Conservation (phyloP, 2,329 filamentous ascomycete genomes). For the Magnaporthiopsis rhizophila region DNA sequence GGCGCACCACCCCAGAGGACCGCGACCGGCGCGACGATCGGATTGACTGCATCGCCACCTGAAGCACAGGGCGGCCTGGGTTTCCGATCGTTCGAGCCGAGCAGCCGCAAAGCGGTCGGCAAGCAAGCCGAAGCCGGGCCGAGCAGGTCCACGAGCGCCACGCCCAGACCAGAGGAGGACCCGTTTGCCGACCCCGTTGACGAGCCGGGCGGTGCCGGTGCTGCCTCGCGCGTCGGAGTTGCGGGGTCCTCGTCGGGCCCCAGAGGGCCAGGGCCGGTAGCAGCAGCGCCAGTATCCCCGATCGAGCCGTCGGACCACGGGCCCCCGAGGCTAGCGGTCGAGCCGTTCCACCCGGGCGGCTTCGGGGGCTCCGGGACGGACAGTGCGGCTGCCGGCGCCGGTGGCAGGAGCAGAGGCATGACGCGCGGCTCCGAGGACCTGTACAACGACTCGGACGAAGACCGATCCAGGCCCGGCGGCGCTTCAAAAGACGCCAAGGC, state of each 20-base stretch:
- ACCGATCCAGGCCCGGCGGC: background rate
- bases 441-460: constrained; percentile 4
- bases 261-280: background rate
- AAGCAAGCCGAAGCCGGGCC: constrained; percentile 13
- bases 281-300: too few species aligned
- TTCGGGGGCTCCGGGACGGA: constrained; percentile 10
- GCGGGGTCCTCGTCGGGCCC: background rate
- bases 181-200: constrained; percentile 18
- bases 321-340: background rate
- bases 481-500: background rate
- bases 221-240: too few species aligned
- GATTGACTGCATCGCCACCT: background rate
- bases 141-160: constrained; percentile 6
- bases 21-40: constrained; percentile 3
- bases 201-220: background rate
- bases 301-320: background rate
- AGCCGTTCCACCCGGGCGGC: constrained; percentile 12
- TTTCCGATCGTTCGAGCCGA: background rate
- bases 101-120: constrained; percentile 17
- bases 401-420: constrained; percentile 4
- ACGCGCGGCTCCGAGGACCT: constrained; percentile 3
- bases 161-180: constrained; percentile 15
- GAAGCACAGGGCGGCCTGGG: too few species aligned
- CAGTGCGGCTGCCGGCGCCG: background rate
- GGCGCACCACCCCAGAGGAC: background rate